Evolutionary conservation across 768 basidiomycete genomes (phyloP), one percentile per base, ranked within the genome.

Genomic region (Termitomyces sp.): DNA sequence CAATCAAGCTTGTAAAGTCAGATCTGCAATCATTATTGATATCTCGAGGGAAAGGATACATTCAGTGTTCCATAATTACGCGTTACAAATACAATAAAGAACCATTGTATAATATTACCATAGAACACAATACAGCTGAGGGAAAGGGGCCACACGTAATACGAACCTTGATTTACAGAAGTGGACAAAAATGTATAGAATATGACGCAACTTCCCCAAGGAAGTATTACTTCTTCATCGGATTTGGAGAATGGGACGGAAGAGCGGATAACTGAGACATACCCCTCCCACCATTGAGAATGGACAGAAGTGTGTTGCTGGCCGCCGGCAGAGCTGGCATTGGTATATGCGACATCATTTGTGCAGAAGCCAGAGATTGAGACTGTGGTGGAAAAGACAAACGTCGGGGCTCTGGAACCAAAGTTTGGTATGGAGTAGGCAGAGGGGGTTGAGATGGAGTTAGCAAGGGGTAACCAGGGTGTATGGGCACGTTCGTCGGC

Each of bases 281-380:
- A 30, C n/a, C 49, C 27, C 61, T 57, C 11, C 56, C 56, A 27
- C 51, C 40, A 19, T 61, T 64, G n/a, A 64, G 56, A 21, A 64
- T 64, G 16, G 63, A 61, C 28, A 64, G 49, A 27, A 62, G 56
- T 46, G 63, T 50, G 34, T 59, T 62, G 34, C 52, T 59, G 10
- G 45, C 40, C 21, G 59, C 44, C 12, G 52, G 49, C 37, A 48
- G 40, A 43, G 55, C 34, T 46, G 53, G 53, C 6, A 21, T 25
- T 6, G 53, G 42, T 3, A 40, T 37, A 34, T 55, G 53, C 3
- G 57, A 11, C 11, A 37, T 50, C 35, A 51, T 28, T 27, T 44
- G 37, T 21, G 39, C 34, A 3, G 61, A 35, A 28, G 44, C 25
- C 28, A 37, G 39, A 30, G 55, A 12, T 17, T 30, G 35, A 34